Evolutionary conservation across 1,284 basidiomycete species (phyloP).

Genomic region (Phellinidium pouzarii): DNA sequence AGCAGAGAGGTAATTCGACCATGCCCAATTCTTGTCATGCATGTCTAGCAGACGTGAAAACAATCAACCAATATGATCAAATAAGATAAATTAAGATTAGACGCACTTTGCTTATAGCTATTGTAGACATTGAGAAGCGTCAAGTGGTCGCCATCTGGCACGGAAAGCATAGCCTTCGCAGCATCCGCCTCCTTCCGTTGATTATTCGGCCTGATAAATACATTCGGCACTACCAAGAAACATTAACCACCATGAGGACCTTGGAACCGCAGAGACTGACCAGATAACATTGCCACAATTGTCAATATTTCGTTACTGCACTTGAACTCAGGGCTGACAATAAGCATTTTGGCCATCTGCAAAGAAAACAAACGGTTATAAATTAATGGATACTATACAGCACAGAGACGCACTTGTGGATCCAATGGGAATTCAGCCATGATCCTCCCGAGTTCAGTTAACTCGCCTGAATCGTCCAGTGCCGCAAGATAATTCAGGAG

Average conservation of each 20-base stretch:
- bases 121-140: slow-evolving; percentile 96
- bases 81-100: not conserved
- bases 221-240: slow-evolving; percentile 68
- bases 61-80: not conserved
- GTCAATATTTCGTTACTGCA: slow-evolving; percentile 96
- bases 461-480: slow-evolving; percentile 89
- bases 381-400: not conserved
- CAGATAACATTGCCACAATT: slow-evolving; percentile 93
- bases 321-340: slow-evolving; percentile 89
- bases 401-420: slow-evolving; percentile 63
- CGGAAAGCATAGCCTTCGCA: slow-evolving; percentile 83
- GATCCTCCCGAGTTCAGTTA: slow-evolving; percentile 82
- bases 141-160: slow-evolving; percentile 94
- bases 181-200: slow-evolving; percentile 86
- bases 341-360: slow-evolving; percentile 89
- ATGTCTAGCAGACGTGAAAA: slow-evolving; percentile 40
- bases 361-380: slow-evolving; percentile 3
- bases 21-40: slow-evolving; percentile 84
- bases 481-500: slow-evolving; percentile 90
- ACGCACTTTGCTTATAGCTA: slow-evolving; percentile 74
- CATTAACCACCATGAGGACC: not conserved
- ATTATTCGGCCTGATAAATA: slow-evolving; percentile 89
- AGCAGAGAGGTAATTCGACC: slow-evolving; percentile 85
- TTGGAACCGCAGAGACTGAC: slow-evolving; percentile 32
- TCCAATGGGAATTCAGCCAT: slow-evolving; percentile 99